phyloP scores from a whole-genome alignment of 2,329 filamentous ascomycete species.

The Fusarium continuum region DNA sequence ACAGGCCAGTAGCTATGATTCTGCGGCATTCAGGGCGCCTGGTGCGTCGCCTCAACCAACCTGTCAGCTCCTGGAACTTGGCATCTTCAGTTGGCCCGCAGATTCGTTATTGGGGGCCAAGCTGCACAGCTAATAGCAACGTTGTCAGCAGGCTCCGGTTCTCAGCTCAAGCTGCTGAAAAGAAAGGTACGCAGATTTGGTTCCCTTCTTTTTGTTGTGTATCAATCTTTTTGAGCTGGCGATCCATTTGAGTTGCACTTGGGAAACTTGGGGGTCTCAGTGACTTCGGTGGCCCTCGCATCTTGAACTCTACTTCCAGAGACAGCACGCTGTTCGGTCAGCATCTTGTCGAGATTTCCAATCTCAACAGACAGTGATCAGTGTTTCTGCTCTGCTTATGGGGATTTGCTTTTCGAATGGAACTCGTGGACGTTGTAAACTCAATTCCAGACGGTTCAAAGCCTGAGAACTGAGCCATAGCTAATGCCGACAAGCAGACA shows the following conservation, averaged over 20 bases:
- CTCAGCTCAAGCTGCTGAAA: slow-evolving; percentile 42
- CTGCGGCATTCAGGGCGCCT: slow-evolving; percentile 41
- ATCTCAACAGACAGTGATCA: neutral
- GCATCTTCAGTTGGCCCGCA: slow-evolving; percentile 24
- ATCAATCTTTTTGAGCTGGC: neutral
- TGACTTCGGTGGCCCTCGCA: no score
- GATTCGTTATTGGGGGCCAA: slow-evolving; percentile 34
- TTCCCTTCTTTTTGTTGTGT: neutral
- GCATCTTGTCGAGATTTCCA: neutral
- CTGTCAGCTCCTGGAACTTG: slow-evolving; percentile 28
- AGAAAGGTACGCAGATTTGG: slow-evolving; percentile 40
- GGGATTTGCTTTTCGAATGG: no score
- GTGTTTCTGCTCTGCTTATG: neutral
- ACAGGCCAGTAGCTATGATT: slow-evolving; percentile 33
- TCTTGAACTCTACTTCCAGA: neutral
- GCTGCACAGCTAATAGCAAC: slow-evolving; percentile 1
- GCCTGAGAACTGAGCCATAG: neutral
- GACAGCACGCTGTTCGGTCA: neutral
- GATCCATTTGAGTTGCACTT: neutral
- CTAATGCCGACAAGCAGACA: slow-evolving; percentile 24
- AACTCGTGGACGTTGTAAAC: neutral
- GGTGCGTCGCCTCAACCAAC: slow-evolving; percentile 39
- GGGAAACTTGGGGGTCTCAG: neutral
- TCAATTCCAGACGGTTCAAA: neutral
- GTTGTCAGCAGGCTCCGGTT: slow-evolving; percentile 38